A percentile compares a stretch with the other conserved stretches of the same genome.
phyloP scores from a whole-genome alignment of 176 grass and related monocot genomes.

The Aegilops umbellulata region DNA sequence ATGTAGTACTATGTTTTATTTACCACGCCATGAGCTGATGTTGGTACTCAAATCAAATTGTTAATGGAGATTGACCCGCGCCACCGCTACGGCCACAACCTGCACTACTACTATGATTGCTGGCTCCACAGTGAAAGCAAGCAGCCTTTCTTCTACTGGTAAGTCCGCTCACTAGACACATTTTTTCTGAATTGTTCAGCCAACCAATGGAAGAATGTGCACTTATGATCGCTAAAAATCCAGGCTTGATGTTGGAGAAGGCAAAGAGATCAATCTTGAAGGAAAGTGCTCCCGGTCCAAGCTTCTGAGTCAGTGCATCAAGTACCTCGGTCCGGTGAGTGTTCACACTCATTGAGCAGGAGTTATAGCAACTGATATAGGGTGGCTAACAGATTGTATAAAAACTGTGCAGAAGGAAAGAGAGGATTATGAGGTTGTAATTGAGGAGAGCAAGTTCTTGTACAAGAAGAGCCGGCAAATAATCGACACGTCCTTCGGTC shows the following conservation, averaged over 20 bases:
- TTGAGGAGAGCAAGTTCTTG: slow-evolving; percentile 76
- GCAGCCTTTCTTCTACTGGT: slow-evolving; percentile 99
- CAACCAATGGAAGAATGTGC: too few relatives aligned
- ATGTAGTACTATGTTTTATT: neutral
- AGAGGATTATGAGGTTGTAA: slow-evolving; percentile 71
- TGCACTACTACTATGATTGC: slow-evolving; percentile 87
- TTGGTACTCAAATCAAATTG: neutral
- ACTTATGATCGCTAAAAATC: neutral
- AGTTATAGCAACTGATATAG: too few relatives aligned
- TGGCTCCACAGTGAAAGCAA: slow-evolving; percentile 79
- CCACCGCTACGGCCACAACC: slow-evolving; percentile 93
- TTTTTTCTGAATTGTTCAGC: neutral
- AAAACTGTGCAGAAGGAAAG: slow-evolving; percentile 78
- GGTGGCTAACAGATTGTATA: neutral
- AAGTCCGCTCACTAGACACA: neutral
- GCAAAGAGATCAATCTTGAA: slow-evolving; percentile 80
- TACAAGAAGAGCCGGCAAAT: slow-evolving; percentile 67
- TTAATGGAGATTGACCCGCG: slow-evolving; percentile 83
- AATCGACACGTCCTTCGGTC: slow-evolving; percentile 46
- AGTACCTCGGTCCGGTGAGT: slow-evolving; percentile 90
- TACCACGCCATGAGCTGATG: neutral
- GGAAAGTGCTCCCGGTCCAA: slow-evolving; percentile 54
- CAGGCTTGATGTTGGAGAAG: slow-evolving; percentile 48
- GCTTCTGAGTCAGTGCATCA: slow-evolving; percentile 94
- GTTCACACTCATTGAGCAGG: neutral